Evolutionary conservation across 805 yeast genomes (phyloP).

Genomic region (Myxozyma monticola): DNA sequence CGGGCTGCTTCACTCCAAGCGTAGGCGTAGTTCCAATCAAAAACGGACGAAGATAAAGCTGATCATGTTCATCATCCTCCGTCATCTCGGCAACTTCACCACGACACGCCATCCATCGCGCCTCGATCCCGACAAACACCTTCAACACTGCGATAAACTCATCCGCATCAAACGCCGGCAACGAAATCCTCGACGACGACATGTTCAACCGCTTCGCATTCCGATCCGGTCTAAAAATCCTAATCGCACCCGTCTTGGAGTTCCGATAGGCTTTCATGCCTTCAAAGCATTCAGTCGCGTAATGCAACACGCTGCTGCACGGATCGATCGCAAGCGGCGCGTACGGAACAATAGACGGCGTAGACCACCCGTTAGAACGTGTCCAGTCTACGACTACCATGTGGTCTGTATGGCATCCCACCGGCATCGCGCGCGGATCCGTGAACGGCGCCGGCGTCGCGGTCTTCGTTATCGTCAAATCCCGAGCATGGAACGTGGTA

Average conservation of each 20-base stretch:
- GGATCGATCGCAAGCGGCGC: slow-evolving; percentile 78
- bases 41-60: slow-evolving; percentile 52
- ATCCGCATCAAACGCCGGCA: slow-evolving; percentile 50
- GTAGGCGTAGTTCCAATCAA: slow-evolving; percentile 51
- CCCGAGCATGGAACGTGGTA: slow-evolving; percentile 44
- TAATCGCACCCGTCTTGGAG: slow-evolving; percentile 19
- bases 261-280: slow-evolving; percentile 84
- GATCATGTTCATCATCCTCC: slow-evolving; percentile 36
- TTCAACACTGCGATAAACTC: slow-evolving; percentile 48
- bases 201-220: slow-evolving; percentile 53
- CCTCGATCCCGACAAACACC: slow-evolving; percentile 46
- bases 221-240: slow-evolving; percentile 47
- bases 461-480: slow-evolving; percentile 49
- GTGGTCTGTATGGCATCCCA: slow-evolving; percentile 50
- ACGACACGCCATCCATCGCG: slow-evolving; percentile 46
- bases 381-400: slow-evolving; percentile 87
- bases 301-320: slow-evolving; percentile 84
- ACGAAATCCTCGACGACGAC: slow-evolving; percentile 50
- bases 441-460: slow-evolving; percentile 40
- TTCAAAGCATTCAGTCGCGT: slow-evolving; percentile 91
- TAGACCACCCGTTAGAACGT: slow-evolving; percentile 72
- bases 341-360: slow-evolving; percentile 83
- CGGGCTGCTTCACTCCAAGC: slow-evolving; percentile 51
- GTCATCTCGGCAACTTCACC: slow-evolving; percentile 37
- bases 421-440: slow-evolving; percentile 16